These are phyloP conservation scores for Lipomyces yamanashiensis DNA, from an alignment of 805 yeast genomes.

Conservation along the genomic window DNA sequence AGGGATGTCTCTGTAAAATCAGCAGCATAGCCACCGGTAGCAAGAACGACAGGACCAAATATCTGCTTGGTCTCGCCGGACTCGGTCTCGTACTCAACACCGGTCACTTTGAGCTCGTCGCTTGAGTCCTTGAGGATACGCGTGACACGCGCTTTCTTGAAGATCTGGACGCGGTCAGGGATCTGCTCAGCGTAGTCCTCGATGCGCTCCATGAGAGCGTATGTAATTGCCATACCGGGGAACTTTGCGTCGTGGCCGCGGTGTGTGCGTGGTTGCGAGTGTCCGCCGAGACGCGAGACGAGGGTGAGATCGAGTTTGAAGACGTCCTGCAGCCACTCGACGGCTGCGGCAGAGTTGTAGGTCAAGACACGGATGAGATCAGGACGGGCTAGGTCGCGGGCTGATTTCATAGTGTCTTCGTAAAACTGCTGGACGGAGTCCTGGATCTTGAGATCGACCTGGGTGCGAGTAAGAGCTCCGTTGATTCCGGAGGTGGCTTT, in stretches of 20 bases:
- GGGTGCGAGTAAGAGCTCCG: constrained; percentile 73
- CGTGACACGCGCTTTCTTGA: constrained; percentile 51
- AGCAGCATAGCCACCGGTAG: constrained; percentile 72
- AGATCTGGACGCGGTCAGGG: constrained; percentile 50
- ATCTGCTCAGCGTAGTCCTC: constrained; percentile 53
- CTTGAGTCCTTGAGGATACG: constrained; percentile 50
- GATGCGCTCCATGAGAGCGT: constrained; percentile 55
- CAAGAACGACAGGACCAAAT: constrained; percentile 62
- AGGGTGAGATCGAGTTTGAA: constrained; percentile 66
- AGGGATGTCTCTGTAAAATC: constrained; percentile 59
- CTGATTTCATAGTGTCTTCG: constrained; percentile 69
- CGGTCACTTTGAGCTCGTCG: constrained; percentile 45
- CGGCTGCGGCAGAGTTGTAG: constrained; percentile 65
- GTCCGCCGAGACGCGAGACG: constrained; percentile 82
- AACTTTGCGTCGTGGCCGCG: constrained; percentile 70
- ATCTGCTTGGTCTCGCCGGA: constrained; percentile 42
- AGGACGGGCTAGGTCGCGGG: constrained; percentile 63
- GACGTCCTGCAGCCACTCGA: constrained; percentile 71
- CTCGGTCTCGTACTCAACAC: constrained; percentile 49
- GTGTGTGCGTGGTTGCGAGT: constrained; percentile 79
- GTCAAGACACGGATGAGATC: constrained; percentile 63
- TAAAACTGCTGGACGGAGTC: constrained; percentile 67
- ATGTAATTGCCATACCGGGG: constrained; percentile 70
- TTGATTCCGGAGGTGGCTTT: constrained; percentile 72
- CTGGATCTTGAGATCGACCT: constrained; percentile 52